A percentile compares a stretch with the other conserved stretches of the same genome.
These are phyloP conservation scores for Scalesia atractyloides DNA, from an alignment of 129 eudicot species.

Conservation along the genomic window DNA sequence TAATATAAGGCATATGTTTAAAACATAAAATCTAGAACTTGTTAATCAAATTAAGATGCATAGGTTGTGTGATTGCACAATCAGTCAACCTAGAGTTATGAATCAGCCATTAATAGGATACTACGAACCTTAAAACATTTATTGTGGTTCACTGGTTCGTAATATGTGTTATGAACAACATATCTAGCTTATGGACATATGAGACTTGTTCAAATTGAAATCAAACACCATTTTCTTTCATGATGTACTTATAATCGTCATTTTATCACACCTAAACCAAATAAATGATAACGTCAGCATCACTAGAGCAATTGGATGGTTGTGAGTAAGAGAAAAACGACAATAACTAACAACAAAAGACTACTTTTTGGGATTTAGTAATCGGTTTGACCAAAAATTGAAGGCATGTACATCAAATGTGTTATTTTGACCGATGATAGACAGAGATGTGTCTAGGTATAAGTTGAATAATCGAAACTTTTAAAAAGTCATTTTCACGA, in stretches of 20 bases:
- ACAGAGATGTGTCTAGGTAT: not conserved
- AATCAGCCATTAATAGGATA: not conserved
- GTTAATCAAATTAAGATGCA: not conserved
- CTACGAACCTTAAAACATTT: too few species aligned
- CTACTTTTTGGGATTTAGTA: not conserved
- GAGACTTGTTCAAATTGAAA: not conserved
- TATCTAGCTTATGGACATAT: too few species aligned
- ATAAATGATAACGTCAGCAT: not conserved
- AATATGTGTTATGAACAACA: too few species aligned
- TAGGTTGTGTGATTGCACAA: not conserved
- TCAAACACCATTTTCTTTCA: not conserved
- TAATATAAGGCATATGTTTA: too few species aligned
- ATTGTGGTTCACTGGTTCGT: too few species aligned
- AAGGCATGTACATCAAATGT: not conserved
- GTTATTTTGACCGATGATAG: not conserved
- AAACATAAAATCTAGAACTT: not conserved
- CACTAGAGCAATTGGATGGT: not conserved
- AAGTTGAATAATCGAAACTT: not conserved
- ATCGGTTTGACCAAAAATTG: not conserved
- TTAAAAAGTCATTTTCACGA: not conserved
- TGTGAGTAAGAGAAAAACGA: not conserved
- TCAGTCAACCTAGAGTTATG: not conserved
- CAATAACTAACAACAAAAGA: not conserved
- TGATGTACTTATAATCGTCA: not conserved
- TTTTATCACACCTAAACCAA: constrained; percentile 1